Percentiles rank a stretch among this genome's conserved stretches.
Conservation (phyloP, 306 rosid genomes). For the Cicer bijugum region DNA sequence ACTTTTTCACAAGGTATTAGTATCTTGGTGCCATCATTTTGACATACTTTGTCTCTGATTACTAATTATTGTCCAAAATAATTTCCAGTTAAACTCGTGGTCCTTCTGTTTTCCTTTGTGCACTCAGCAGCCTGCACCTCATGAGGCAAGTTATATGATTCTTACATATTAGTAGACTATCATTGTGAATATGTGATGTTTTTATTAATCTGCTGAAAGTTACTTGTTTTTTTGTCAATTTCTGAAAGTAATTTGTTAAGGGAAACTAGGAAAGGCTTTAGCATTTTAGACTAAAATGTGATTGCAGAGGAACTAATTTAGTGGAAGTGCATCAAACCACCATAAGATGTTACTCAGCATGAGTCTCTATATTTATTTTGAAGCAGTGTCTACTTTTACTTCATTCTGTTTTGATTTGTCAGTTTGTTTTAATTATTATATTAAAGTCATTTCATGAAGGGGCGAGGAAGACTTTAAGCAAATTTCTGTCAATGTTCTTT, state of each 20-base stretch:
- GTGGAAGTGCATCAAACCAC: slow-evolving; percentile 15
- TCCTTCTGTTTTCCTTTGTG: slow-evolving; percentile 71
- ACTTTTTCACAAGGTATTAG: slow-evolving; percentile 74
- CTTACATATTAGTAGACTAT: slow-evolving; percentile 27
- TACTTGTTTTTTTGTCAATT: slow-evolving; percentile 24
- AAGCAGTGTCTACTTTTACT: neutral
- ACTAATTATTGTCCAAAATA: slow-evolving; percentile 45
- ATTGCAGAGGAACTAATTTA: slow-evolving; percentile 23
- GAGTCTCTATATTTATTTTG: neutral
- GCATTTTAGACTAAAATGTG: neutral
- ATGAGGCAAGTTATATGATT: slow-evolving; percentile 62
- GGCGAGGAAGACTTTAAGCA: neutral
- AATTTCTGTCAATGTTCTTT: neutral
- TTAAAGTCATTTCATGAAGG: slow-evolving; percentile 4
- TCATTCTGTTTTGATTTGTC: slow-evolving; percentile 28
- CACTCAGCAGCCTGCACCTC: slow-evolving; percentile 55
- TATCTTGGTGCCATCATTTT: slow-evolving; percentile 7
- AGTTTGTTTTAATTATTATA: slow-evolving; percentile 7
- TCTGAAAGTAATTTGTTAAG: neutral
- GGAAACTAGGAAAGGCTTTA: neutral
- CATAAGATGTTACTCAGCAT: neutral
- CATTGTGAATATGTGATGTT: neutral
- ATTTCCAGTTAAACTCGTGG: slow-evolving; percentile 73
- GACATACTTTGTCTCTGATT: slow-evolving; percentile 9
- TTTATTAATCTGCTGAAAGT: slow-evolving; percentile 18